Percentiles rank a stretch among this genome's conserved stretches.
Conservation (phyloP, 768 basidiomycete genomes). For the Leucocoprinus leucothites region DNA sequence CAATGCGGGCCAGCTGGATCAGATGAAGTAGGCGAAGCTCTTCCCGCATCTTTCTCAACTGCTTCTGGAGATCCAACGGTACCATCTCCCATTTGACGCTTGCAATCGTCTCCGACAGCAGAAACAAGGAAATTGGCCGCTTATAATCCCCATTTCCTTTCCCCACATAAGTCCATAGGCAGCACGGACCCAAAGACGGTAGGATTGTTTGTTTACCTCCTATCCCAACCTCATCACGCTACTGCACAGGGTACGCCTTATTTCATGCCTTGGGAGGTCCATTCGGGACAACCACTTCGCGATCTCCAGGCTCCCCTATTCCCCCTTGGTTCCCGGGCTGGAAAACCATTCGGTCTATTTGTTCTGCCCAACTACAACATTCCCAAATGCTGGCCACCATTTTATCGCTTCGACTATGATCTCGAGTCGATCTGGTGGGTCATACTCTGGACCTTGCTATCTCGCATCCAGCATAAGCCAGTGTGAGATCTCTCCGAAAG, state of each 20-base stretch:
- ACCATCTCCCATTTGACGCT: neutral
- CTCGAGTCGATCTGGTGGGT: neutral
- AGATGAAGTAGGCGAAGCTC: neutral
- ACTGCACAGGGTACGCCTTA: slow-evolving; percentile 11
- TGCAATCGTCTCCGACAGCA: neutral
- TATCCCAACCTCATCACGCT: neutral
- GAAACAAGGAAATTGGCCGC: no score
- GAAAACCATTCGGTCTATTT: no score
- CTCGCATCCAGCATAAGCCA: neutral
- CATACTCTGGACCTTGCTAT: neutral
- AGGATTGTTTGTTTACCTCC: neutral
- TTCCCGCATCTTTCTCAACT: neutral
- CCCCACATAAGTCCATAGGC: neutral
- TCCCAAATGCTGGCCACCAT: no score
- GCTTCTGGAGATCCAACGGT: neutral
- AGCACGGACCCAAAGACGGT: slow-evolving; percentile 8
- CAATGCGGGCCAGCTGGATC: neutral
- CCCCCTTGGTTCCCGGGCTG: no score
- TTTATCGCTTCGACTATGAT: neutral
- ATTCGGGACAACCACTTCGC: neutral
- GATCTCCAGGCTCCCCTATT: neutral
- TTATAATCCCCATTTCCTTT: no score
- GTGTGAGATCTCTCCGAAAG: no score
- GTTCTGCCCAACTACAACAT: no score
- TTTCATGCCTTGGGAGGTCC: slow-evolving; percentile 14